Percentiles rank a stretch among this genome's conserved stretches.
Conservation (phyloP, 139 green algal species). For the Ulvella scutata region DNA sequence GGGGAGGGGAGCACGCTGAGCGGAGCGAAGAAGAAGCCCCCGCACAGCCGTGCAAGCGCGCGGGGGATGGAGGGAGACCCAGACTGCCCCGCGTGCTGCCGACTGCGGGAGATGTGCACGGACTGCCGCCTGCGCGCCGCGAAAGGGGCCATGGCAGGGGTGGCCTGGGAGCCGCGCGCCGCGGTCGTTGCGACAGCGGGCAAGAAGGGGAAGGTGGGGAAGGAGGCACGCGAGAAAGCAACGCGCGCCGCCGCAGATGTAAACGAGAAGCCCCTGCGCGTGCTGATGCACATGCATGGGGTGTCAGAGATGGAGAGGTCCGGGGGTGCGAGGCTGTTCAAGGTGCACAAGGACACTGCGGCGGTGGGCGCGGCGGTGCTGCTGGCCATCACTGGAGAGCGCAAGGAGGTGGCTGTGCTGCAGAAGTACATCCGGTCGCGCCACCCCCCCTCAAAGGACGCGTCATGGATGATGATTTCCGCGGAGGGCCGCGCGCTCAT, state of each 20-base stretch:
- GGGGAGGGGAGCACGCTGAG: too few relatives aligned
- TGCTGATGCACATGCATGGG: background rate
- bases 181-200: background rate
- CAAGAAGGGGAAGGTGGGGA: background rate
- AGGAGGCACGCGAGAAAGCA: background rate
- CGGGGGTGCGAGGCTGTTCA: background rate
- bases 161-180: background rate
- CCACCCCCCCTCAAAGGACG: background rate
- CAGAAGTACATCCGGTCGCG: background rate
- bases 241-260: background rate
- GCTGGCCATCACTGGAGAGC: background rate
- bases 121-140: background rate
- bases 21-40: too few relatives aligned
- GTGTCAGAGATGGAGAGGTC: background rate
- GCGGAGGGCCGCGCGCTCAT: background rate
- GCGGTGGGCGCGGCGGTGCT: background rate
- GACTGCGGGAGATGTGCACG: background rate
- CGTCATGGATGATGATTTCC: background rate
- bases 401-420: background rate
- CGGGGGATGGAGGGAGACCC: too few relatives aligned
- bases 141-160: background rate
- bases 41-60: too few relatives aligned
- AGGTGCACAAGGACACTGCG: background rate
- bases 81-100: background rate
- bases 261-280: background rate